phyloP scores from a whole-genome alignment of 116 monocot species.

The Iris pallida region DNA sequence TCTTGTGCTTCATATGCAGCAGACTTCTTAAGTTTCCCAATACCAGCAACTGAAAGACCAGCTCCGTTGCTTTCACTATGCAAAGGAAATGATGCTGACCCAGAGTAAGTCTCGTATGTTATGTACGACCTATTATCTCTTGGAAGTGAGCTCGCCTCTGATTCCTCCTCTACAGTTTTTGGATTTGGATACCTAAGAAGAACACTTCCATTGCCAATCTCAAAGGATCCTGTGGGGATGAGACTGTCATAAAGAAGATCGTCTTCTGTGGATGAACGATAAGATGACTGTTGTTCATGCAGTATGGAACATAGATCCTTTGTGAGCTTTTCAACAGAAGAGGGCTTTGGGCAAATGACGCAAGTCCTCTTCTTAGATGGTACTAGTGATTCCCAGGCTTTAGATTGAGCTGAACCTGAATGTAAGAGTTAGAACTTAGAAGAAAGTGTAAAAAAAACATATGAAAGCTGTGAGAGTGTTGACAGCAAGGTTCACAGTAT shows the following conservation, averaged over 20 bases:
- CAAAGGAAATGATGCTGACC: constrained; percentile 25
- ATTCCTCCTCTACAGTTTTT: constrained; percentile 74
- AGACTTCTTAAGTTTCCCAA: constrained; percentile 13
- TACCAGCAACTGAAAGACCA: constrained; percentile 8
- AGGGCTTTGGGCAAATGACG: constrained; percentile 48
- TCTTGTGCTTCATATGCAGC: constrained; percentile 10
- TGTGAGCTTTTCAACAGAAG: constrained; percentile 80
- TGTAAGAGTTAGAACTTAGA: constrained; percentile 1
- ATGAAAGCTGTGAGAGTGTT: no score
- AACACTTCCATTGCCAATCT: constrained; percentile 82
- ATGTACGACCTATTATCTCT: constrained; percentile 34
- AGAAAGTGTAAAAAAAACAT: neutral
- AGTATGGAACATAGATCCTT: constrained; percentile 73
- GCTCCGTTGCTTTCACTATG: constrained; percentile 27
- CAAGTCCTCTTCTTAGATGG: constrained; percentile 76
- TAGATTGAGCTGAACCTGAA: constrained; percentile 79
- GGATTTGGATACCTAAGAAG: constrained; percentile 65
- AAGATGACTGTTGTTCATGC: constrained; percentile 61
- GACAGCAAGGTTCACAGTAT: no score
- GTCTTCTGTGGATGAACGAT: constrained; percentile 59
- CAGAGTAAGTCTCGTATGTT: constrained; percentile 26
- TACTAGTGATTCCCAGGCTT: constrained; percentile 67
- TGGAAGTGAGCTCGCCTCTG: constrained; percentile 87
- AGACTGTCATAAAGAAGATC: constrained; percentile 71
- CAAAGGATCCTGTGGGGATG: constrained; percentile 55